Evolutionary conservation across 176 grass and related monocot genomes (phyloP), one percentile per base, ranked within the genome.

Genomic region (Triticum dicoccoides): DNA sequence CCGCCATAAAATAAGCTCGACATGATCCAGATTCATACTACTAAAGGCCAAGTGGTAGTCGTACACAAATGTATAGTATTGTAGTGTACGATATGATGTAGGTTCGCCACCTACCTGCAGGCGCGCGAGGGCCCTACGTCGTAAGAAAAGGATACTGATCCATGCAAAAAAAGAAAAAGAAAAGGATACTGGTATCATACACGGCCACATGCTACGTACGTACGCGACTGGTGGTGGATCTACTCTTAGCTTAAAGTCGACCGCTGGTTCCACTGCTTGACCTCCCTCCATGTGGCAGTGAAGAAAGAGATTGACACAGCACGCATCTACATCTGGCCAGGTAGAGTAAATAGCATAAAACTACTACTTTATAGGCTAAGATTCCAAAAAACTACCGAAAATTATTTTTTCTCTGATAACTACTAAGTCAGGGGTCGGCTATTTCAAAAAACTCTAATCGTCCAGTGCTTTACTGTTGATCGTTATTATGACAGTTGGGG

Each of bases 181-280:
- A 65, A 37, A 32, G 25, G 35, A 78, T 38, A 61, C 41, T 32
- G 25, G 25, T 25, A 65, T 49, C 45, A 79, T 3, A 54, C 32
- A 49, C 7, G 5, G n/a, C 37, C 82, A 85, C 82, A 42, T 89
- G 87, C 67, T 49, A 70, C 72, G 62, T 41, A 82, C 30, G 72
- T 72, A 80, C 84, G 63, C 11, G 0, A 3, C 85, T 35, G 9
- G 17, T 34, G 23, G 9, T 23, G 3, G 47, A 33, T 44, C 21
- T 9, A 52, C 14, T 51, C 49, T 15, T 52, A n/a, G 8, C 70
- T 8, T 11, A 63, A 65, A 56, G 18, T 85, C 39, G 56, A 85
- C 62, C 52, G 15, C 73, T 42, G 25, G 42, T 77, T 52, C 59
- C 61, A 32, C 2, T 3, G 27, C 17, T n/a, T 17, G 0, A 0